Evolutionary conservation across 2,329 filamentous ascomycete genomes (phyloP).

Genomic region (Lecanosticta acicola): DNA sequence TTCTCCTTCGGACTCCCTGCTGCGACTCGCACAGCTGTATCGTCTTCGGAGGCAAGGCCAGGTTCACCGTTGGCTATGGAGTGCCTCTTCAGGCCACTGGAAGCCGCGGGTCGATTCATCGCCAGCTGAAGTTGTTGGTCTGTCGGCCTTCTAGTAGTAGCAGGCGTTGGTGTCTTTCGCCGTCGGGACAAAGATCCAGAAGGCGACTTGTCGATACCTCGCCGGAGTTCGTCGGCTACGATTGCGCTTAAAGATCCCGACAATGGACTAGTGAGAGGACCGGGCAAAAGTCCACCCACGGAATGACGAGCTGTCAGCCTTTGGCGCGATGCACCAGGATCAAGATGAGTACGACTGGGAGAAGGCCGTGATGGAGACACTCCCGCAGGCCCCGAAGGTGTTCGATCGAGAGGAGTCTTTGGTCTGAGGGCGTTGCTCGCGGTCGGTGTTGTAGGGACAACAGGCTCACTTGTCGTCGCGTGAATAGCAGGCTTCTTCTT

Average conservation of each 20-base stretch:
- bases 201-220: constrained; percentile 41
- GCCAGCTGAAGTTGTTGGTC: constrained; percentile 1
- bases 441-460: constrained; percentile 24
- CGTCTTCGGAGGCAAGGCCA: constrained; percentile 21
- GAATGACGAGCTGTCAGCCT: constrained; percentile 44
- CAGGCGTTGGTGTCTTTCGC: constrained; percentile 10
- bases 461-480: constrained; percentile 34
- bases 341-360: constrained; percentile 8
- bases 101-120: not conserved
- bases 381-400: constrained; percentile 14
- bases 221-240: constrained; percentile 59
- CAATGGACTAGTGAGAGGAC: constrained; percentile 55
- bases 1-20: constrained; percentile 13
- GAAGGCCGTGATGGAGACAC: constrained; percentile 6
- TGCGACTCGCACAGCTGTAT: constrained; percentile 11
- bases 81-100: constrained; percentile 19
- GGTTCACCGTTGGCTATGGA: constrained; percentile 24
- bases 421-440: constrained; percentile 14
- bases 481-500: constrained; percentile 28
- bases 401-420: constrained; percentile 23
- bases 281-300: constrained; percentile 52
- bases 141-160: constrained; percentile 7
- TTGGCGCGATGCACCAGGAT: constrained; percentile 32
- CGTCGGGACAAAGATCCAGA: constrained; percentile 13
- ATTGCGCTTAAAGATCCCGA: constrained; percentile 57